Conservation (phyloP, 768 basidiomycete species). For the Amanita subjunquillea region DNA sequence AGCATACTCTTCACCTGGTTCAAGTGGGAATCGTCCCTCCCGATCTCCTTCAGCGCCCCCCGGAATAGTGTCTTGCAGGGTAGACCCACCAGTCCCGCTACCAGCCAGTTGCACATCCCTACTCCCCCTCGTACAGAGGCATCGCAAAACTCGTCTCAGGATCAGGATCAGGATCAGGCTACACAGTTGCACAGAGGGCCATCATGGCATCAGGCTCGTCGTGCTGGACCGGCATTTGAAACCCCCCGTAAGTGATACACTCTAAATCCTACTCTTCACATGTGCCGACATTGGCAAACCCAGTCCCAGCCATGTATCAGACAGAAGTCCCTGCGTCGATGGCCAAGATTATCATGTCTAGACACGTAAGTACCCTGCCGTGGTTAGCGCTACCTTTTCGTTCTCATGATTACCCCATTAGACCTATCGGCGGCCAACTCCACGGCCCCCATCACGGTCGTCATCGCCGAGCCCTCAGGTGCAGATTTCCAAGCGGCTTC, state of each 20-base stretch:
- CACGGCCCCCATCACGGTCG: background rate
- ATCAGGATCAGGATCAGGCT: background rate
- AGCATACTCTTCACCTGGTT: conserved; percentile 3
- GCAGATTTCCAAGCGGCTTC: conserved; percentile 4
- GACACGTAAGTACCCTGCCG: conserved; percentile 17
- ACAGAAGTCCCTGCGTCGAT: conserved; percentile 23
- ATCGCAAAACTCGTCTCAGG: conserved; percentile 8
- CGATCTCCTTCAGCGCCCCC: background rate
- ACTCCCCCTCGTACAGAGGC: conserved; percentile 10
- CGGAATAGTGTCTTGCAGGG: background rate
- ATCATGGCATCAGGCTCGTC: conserved; percentile 13
- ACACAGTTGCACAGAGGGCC: conserved; percentile 9
- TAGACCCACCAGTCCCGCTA: background rate
- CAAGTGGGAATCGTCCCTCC: conserved; percentile 6
- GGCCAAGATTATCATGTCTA: conserved; percentile 30
- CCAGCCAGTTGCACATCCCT: background rate
- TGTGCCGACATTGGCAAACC: background rate
- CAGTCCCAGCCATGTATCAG: conserved; percentile 23
- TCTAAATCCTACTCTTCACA: conserved; percentile 3
- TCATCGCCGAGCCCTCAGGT: background rate
- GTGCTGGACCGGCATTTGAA: conserved; percentile 20
- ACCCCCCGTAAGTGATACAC: conserved; percentile 21
- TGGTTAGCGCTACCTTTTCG: background rate
- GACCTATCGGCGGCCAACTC: conserved; percentile 4
- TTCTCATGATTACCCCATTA: background rate